A percentile compares a stretch with the other conserved stretches of the same genome.
phyloP scores from a whole-genome alignment of 345 rosid genomes.

The Moringa oleifera region DNA sequence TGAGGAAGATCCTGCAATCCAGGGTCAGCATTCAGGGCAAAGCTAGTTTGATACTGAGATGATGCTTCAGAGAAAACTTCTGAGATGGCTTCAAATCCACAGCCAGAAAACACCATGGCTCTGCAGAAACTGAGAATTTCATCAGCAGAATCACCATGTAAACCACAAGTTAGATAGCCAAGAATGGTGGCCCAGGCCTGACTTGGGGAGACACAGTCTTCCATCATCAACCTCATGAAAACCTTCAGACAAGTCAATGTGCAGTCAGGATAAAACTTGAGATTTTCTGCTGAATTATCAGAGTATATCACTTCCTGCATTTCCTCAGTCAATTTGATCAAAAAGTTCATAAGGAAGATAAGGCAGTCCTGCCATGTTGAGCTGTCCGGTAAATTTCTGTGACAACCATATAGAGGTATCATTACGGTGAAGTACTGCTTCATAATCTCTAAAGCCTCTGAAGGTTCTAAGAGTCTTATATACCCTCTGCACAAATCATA shows the following conservation, averaged over 20 bases:
- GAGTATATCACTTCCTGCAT: slow-evolving; percentile 50
- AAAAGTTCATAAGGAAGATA: slow-evolving; percentile 72
- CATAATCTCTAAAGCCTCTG: slow-evolving; percentile 59
- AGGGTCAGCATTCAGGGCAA: slow-evolving; percentile 16
- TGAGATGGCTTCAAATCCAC: slow-evolving; percentile 66
- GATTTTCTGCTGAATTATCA: slow-evolving; percentile 25
- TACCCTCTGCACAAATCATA: slow-evolving; percentile 48
- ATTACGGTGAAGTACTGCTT: slow-evolving; percentile 49
- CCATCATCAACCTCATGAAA: slow-evolving; percentile 69
- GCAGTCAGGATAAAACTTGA: slow-evolving; percentile 48
- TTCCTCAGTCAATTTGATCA: slow-evolving; percentile 71
- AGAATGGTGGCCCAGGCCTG: slow-evolving; percentile 74
- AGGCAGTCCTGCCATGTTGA: slow-evolving; percentile 92
- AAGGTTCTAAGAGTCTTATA: slow-evolving; percentile 55
- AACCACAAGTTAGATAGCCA: slow-evolving; percentile 44
- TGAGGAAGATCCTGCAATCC: slow-evolving; percentile 46
- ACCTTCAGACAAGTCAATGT: slow-evolving; percentile 52
- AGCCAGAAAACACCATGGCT: slow-evolving; percentile 83
- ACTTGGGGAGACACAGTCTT: slow-evolving; percentile 87
- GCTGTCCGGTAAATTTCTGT: slow-evolving; percentile 58
- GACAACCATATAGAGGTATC: slow-evolving; percentile 37
- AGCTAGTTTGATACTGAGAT: slow-evolving; percentile 21
- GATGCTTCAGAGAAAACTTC: slow-evolving; percentile 58
- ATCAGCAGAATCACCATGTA: slow-evolving; percentile 38
- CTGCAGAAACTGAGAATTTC: slow-evolving; percentile 60